Evolutionary conservation across 2,329 filamentous ascomycete species (phyloP), one percentile per base, ranked within the genome.

Genomic region (Penicillium sp.): DNA sequence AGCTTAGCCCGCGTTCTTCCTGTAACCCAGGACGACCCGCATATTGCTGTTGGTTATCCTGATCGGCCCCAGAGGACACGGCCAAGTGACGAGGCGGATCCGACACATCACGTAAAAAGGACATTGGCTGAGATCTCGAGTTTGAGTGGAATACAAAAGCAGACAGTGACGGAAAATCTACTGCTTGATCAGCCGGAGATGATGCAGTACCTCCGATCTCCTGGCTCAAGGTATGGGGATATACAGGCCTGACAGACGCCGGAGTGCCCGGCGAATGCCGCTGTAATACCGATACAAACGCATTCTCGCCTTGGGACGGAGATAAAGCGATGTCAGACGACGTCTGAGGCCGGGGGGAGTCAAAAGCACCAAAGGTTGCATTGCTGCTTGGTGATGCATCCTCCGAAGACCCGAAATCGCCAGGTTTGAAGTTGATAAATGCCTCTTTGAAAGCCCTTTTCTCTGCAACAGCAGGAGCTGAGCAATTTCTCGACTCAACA

Each of bases 31-130:
- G 8, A 9, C 43, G 9, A 7, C 26, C 24, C 6, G 45, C 28
- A n/a, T 29, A 29, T 9, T 42, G 18, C 18, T 44, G 43, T 7
- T 25, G 26, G n/a, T 52, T 40, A 39, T 49, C 43, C 27, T 48
- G 46, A 33, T 34, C 36, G 42, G 32, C 53, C 36, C 39, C 50
- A 29, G 32, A 49, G 25, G 38, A 52, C 9, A n/a, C 70, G 3
- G 40, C 46, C n/a, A 24, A 13, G 68, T 77, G 48, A 67, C 61
- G 26, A 67, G 75, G 32, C 62, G 68, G 25, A 54, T 67, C 52
- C 3, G 55, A 39, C 4, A 63, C 52, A 12, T 64, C 61, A 5
- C 63, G 65, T 33, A 68, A 52, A 43, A 65, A 71, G 1, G 70
- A 70, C 3, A 66, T 59, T 29, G 66, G 64, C 40, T 65, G 63